Evolutionary conservation across 352 stramenopile genomes (phyloP), one percentile per base, ranked within the genome.

Genomic region (Globisporangium acanthophoron): DNA sequence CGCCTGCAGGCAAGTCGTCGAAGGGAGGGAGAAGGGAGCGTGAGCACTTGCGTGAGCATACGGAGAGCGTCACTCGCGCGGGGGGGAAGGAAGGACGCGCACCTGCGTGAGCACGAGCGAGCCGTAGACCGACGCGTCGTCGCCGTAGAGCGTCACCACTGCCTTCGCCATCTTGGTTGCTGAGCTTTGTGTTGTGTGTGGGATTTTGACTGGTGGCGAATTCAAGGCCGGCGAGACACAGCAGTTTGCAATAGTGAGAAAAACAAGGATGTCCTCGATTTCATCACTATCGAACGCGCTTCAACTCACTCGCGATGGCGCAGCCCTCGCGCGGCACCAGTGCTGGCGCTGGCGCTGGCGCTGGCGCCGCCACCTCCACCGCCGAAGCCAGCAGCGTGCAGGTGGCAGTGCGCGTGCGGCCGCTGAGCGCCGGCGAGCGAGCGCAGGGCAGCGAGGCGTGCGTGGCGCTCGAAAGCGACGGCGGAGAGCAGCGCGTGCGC

Each of bases 111-210:
- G 85, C 61, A 84, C 66, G 54, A 94, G 70, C 62, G 82, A 79
- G 64, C 85, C 85, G 71, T 85, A 94, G 35, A 94, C 80, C 48
- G 71, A 63, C 51, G 78, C 82, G 69, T 94, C 82, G 63, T 89
- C 78, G 74, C 82, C 81, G 73, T 88, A 92, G 58, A 94, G 81
- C 62, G 85, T 94, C 69, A 83, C 88, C 60, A 94, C 82, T 58
- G 82, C 85, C 71, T 94, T 92, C 21, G 82, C 85, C 82, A 92
- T 88, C 12, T 52, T 78, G 29, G 37, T 24, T 62, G 48, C 18
- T 62, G 20, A 54, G 47, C 37, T 47, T 27, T 21, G 11, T 60
- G 33, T n/a, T 29, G 44, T 3, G 44, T 3, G 15, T 33, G 20
- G 27, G n/a, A 24, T 45, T 39, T 58, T 43, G 53, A 50, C 33